Evolutionary conservation across 2,329 filamentous ascomycete species (phyloP).

Genomic region (Dactylellina cionopaga): DNA sequence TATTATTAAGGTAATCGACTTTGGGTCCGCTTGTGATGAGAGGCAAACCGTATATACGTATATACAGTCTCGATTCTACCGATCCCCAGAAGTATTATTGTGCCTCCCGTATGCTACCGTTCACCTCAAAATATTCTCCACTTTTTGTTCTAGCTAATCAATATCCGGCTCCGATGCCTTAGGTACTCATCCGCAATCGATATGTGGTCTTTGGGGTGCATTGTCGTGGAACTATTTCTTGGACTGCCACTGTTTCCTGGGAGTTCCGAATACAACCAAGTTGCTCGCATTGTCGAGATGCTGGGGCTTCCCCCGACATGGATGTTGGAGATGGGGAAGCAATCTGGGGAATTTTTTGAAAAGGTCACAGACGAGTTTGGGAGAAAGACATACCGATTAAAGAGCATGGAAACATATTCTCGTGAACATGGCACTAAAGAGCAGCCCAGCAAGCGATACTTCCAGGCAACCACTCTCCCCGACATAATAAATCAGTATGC

Average conservation of each 20-base stretch:
- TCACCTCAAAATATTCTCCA: background rate
- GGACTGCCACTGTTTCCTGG: constrained; percentile 94
- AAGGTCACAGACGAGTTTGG: constrained; percentile 92
- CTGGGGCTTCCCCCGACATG: constrained; percentile 93
- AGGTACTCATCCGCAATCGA: constrained; percentile 96
- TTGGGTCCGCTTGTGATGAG: constrained; percentile 97
- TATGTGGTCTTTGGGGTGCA: constrained; percentile 99
- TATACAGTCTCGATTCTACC: constrained; percentile 97
- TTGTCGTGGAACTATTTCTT: constrained; percentile 96
- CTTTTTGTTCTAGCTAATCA: constrained; percentile 3
- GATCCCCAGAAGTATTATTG: constrained; percentile 94
- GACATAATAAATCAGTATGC: constrained; percentile 98
- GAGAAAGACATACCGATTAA: constrained; percentile 86
- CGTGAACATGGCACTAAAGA: constrained; percentile 95
- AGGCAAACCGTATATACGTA: constrained; percentile 99
- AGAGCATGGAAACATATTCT: constrained; percentile 98
- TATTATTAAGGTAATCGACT: constrained; percentile 99
- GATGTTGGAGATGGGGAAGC: constrained; percentile 99
- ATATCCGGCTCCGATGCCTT: constrained; percentile 23
- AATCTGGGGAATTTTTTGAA: constrained; percentile 96
- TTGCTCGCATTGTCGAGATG: constrained; percentile 97
- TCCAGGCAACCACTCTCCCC: constrained; percentile 89
- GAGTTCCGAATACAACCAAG: constrained; percentile 98
- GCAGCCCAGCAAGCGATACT: constrained; percentile 99
- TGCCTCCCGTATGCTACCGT: constrained; percentile 74